Evolutionary conservation across 140 eudicot genomes (phyloP), one percentile per base, ranked within the genome.

Genomic region (Bidens hawaiensis): DNA sequence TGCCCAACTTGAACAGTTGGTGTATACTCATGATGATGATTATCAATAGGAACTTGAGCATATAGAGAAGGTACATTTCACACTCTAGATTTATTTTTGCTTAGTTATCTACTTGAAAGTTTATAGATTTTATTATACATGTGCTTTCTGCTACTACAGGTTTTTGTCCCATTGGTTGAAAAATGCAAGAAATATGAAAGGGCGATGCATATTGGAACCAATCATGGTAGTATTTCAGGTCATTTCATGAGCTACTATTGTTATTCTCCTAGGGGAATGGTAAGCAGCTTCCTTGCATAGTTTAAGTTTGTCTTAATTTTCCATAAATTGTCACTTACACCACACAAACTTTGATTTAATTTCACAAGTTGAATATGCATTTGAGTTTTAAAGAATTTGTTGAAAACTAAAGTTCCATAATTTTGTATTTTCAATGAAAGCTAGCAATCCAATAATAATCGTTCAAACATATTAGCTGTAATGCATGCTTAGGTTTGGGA

Each of bases 211-310:
- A 91, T 91, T 50, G 98, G 98, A 69, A 91, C 98, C 52, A 91
- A 91, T 60, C 98, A 91, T 15, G 98, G 98, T 33, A 91, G 98
- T 67, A 91, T 91, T 76, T 91, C 98, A 18, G 98, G 87, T 76
- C 95, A 96, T 46, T 87, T 91, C 68, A 91, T 91, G 98, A 91
- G 98, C 65, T 91, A 91, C 64, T 82, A 91, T 74, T 96, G 98
- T 53, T 96, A 91, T 82, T 91, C 98, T 53, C 98, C 98, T 13
- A 88, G 98, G 55, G 98, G 98, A 58, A 91, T 91, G 98, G 98
- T 90, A 62, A 74, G 78, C 59, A 43, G n/a, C 38, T 36, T 54
- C n/a, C n/a, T n/a, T 25, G 38, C 64, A 48, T 46, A n/a, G n/a
- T n/a, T 21, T 16, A 25, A 15, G 22, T 24, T 62, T 60, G 33